phyloP scores from a whole-genome alignment of 495 filamentous ascomycete genomes.

The Aspergillus sclerotiicarbonarius region DNA sequence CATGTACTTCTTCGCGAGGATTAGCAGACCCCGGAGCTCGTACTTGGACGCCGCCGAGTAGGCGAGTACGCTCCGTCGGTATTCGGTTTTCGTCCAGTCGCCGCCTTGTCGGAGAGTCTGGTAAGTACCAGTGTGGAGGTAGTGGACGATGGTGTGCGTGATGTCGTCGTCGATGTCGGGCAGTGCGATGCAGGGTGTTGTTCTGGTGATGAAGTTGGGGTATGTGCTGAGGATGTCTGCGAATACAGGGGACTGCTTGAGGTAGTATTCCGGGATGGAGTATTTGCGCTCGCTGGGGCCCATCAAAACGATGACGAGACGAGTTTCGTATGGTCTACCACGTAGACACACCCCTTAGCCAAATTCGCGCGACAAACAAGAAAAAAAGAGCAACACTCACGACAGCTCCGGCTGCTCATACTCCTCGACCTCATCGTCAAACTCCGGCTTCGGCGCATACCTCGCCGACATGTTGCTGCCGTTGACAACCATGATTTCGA shows the following conservation, averaged over 20 bases:
- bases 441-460: background rate
- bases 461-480: background rate
- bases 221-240: conserved; percentile 50
- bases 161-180: conserved; percentile 19
- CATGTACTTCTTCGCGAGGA: conserved; percentile 7
- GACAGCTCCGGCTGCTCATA: conserved; percentile 6
- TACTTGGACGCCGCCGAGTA: conserved; percentile 7
- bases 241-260: conserved; percentile 8
- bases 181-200: conserved; percentile 1
- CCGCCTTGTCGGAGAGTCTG: conserved; percentile 7
- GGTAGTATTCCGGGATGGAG: conserved; percentile 16
- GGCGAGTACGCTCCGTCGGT: conserved; percentile 1
- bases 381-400: background rate
- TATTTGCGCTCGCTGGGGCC: conserved; percentile 46
- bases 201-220: conserved; percentile 1
- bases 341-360: background rate
- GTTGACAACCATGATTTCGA: background rate
- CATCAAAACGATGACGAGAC: conserved; percentile 8
- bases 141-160: conserved; percentile 18
- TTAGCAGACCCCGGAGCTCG: conserved; percentile 3
- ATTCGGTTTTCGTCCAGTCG: conserved; percentile 4
- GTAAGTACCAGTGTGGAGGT: conserved; percentile 14
- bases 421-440: background rate
- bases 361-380: background rate
- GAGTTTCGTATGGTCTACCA: conserved; percentile 8